These are phyloP conservation scores for Xylaria venustula DNA, from an alignment of 495 filamentous ascomycete genomes.

Conservation along the genomic window DNA sequence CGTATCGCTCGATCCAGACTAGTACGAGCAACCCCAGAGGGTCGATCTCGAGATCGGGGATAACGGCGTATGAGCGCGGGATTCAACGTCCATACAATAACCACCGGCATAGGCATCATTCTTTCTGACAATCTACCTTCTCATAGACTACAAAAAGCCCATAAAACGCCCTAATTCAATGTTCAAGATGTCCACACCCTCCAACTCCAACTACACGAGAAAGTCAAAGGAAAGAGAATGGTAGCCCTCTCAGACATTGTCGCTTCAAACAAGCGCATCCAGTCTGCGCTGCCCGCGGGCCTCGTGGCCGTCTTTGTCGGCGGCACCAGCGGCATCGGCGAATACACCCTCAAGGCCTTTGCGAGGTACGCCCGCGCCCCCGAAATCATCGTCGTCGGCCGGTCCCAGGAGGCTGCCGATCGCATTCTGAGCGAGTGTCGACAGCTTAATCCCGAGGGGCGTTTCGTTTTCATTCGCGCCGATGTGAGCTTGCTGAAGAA, in stretches of 20 bases:
- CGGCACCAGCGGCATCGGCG: constrained; percentile 60
- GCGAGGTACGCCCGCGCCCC: constrained; percentile 41
- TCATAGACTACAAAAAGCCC: constrained; percentile 1
- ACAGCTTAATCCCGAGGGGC: constrained; percentile 42
- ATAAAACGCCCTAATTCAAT: not conserved
- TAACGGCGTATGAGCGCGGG: not conserved
- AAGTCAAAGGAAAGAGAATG: constrained; percentile 22
- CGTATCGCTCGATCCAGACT: not conserved
- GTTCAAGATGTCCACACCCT: not conserved
- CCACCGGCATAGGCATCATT: not conserved
- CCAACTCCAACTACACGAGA: not conserved
- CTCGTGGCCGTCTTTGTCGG: constrained; percentile 56
- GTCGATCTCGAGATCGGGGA: not conserved
- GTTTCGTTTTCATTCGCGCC: constrained; percentile 48
- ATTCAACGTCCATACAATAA: too few relatives aligned
- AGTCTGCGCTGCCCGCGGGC: constrained; percentile 30
- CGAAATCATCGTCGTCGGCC: constrained; percentile 41
- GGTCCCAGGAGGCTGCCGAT: constrained; percentile 38
- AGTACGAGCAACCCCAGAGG: not conserved
- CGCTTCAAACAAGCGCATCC: constrained; percentile 31
- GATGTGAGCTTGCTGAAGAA: constrained; percentile 54
- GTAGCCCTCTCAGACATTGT: constrained; percentile 27
- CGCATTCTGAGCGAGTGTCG: constrained; percentile 40
- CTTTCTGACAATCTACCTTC: too few relatives aligned
- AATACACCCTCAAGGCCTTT: constrained; percentile 45